Conservation (phyloP, 108 stramenopile genomes). For the Cylindrotheca fusiformis region DNA sequence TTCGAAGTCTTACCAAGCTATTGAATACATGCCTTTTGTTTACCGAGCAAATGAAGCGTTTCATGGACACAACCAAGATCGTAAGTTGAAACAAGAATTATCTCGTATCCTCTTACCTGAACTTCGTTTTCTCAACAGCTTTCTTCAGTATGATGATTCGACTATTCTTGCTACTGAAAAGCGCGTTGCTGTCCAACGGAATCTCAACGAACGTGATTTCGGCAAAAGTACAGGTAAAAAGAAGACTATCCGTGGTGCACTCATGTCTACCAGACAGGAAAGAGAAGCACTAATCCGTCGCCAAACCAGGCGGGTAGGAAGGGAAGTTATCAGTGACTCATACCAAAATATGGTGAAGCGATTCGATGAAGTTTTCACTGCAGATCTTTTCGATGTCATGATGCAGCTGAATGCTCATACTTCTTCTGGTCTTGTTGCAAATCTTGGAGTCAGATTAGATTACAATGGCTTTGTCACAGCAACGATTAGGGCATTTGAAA, state of each 20-base stretch:
- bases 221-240: conserved; percentile 4
- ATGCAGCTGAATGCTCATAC: conserved; percentile 61
- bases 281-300: conserved; percentile 17
- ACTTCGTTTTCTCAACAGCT: neutral
- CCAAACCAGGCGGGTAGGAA: conserved; percentile 45
- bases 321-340: conserved; percentile 61
- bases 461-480: conserved; percentile 81
- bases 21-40: conserved; percentile 84
- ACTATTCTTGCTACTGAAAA: conserved; percentile 33
- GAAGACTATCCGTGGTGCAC: conserved; percentile 25
- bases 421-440: conserved; percentile 32
- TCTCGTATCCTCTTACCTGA: too few species aligned
- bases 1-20: conserved; percentile 65
- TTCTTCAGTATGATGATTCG: conserved; percentile 33
- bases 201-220: conserved; percentile 29
- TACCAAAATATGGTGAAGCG: conserved; percentile 76
- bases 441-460: conserved; percentile 76
- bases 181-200: conserved; percentile 31
- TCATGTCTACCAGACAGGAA: conserved; percentile 24
- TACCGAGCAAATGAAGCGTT: conserved; percentile 79
- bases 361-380: conserved; percentile 75
- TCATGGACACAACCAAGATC: conserved; percentile 72
- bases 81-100: conserved; percentile 35
- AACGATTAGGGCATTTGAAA: conserved; percentile 20
- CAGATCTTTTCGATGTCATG: conserved; percentile 76